Conservation (phyloP, 2,329 filamentous ascomycete genomes). For the Nemania abortiva region DNA sequence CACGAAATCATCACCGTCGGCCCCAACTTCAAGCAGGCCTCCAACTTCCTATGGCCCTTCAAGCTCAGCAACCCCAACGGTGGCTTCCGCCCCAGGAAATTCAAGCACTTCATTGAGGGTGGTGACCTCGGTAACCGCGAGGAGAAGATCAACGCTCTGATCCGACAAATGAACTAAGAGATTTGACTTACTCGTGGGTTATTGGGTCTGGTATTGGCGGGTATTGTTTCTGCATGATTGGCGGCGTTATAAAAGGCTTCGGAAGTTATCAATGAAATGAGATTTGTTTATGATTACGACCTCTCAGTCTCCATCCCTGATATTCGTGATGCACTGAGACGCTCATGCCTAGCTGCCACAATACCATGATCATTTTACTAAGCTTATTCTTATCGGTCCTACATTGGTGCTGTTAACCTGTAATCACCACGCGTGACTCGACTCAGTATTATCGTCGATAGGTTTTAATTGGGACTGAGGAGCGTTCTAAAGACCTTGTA, state of each 20-base stretch:
- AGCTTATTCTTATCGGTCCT: background rate
- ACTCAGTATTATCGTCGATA: background rate
- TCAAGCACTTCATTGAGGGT: slow-evolving; percentile 99
- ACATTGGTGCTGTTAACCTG: background rate
- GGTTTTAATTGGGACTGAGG: background rate
- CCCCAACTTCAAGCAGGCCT: slow-evolving; percentile 99
- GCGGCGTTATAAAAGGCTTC: slow-evolving; percentile 52
- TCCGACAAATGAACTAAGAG: slow-evolving; percentile 97
- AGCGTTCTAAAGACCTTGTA: background rate
- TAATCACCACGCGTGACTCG: background rate
- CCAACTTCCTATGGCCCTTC: slow-evolving; percentile 99
- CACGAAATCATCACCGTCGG: slow-evolving; percentile 99
- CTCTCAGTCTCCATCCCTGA: slow-evolving; percentile 40
- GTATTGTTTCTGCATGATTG: slow-evolving; percentile 53
- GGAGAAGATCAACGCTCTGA: slow-evolving; percentile 95
- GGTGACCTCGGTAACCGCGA: slow-evolving; percentile 99
- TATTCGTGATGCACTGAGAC: slow-evolving; percentile 37
- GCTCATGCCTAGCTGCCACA: slow-evolving; percentile 37
- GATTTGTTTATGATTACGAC: slow-evolving; percentile 50
- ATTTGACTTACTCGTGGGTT: slow-evolving; percentile 42
- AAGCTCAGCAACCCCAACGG: slow-evolving; percentile 99
- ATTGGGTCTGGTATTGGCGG: slow-evolving; percentile 50
- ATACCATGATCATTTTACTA: slow-evolving; percentile 42
- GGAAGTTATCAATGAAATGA: slow-evolving; percentile 54
- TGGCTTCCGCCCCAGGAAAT: slow-evolving; percentile 96